These are phyloP conservation scores for Globisporangium cylindrosporum DNA, from an alignment of 352 stramenopile species.

Conservation along the genomic window DNA sequence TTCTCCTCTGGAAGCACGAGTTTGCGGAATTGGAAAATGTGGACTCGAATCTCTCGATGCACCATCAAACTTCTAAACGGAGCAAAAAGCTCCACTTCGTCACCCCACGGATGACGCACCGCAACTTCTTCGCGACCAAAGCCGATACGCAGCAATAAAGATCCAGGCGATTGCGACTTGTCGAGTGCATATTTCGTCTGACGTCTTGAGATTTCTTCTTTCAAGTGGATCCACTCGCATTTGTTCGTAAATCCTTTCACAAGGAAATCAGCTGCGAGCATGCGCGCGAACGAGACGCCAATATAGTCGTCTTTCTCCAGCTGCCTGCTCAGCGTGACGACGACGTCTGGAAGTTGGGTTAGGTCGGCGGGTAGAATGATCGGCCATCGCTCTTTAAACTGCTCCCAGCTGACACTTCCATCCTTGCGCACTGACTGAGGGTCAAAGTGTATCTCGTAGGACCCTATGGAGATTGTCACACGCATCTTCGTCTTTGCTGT, in stretches of 20 bases:
- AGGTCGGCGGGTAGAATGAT: constrained; percentile 62
- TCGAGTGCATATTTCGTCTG: constrained; percentile 58
- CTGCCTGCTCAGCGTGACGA: constrained; percentile 62
- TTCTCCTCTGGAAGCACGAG: constrained; percentile 42
- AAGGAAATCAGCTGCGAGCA: constrained; percentile 41
- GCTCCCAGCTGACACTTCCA: constrained; percentile 43
- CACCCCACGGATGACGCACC: constrained; percentile 48
- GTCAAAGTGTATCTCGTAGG: constrained; percentile 51
- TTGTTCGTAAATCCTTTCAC: constrained; percentile 37
- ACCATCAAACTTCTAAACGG: constrained; percentile 49
- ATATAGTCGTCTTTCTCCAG: constrained; percentile 60
- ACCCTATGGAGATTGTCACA: constrained; percentile 45
- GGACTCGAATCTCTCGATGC: constrained; percentile 66
- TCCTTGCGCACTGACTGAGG: constrained; percentile 44
- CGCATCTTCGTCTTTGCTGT: constrained; percentile 32
- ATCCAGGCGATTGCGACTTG: constrained; percentile 43
- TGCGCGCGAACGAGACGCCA: constrained; percentile 51
- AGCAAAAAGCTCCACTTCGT: constrained; percentile 35
- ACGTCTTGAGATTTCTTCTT: constrained; percentile 55
- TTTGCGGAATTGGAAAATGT: constrained; percentile 81
- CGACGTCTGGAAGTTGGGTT: constrained; percentile 62
- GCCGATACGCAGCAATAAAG: constrained; percentile 51
- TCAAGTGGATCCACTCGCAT: constrained; percentile 54
- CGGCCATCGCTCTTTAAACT: constrained; percentile 43
- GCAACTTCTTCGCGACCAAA: constrained; percentile 72